Evolutionary conservation across 495 filamentous ascomycete species (phyloP).

Genomic region (Lophium mytilinum): DNA sequence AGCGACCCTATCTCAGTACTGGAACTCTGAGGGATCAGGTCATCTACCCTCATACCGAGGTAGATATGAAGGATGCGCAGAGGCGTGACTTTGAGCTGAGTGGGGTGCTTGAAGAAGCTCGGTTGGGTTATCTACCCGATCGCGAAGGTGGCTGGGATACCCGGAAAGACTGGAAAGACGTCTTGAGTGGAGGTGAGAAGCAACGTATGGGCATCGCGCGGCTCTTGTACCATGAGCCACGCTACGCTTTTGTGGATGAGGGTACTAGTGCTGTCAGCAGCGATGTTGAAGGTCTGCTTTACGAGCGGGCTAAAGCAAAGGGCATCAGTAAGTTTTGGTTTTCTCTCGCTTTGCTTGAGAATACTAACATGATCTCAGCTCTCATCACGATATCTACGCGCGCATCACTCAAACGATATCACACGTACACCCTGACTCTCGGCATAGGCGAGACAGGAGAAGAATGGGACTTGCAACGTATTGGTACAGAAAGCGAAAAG

Average conservation of each 20-base stretch:
- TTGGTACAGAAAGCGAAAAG: constrained; percentile 88
- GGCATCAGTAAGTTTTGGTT: constrained; percentile 66
- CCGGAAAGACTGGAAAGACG: constrained; percentile 96
- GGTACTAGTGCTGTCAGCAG: constrained; percentile 87
- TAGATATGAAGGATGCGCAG: constrained; percentile 81
- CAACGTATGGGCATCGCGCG: constrained; percentile 87
- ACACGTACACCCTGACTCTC: constrained; percentile 79
- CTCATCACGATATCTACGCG: constrained; percentile 91
- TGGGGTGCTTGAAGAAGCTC: constrained; percentile 69
- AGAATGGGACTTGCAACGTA: constrained; percentile 83
- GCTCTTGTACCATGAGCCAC: constrained; percentile 87
- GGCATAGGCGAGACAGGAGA: constrained; percentile 55
- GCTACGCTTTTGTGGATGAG: constrained; percentile 91
- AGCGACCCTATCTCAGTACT: constrained; percentile 85
- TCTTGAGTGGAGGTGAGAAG: constrained; percentile 95
- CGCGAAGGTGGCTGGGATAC: constrained; percentile 97
- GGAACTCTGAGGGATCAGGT: constrained; percentile 97
- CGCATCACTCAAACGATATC: constrained; percentile 88
- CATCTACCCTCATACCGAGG: constrained; percentile 91
- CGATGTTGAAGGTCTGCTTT: constrained; percentile 90
- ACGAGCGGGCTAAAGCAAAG: constrained; percentile 82
- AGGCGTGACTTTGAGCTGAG: constrained; percentile 67
- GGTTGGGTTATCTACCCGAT: constrained; percentile 78
- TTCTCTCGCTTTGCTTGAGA: background rate
- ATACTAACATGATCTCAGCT: constrained; percentile 37